Conservation (phyloP, 2,329 filamentous ascomycete genomes). For the Epichloe glyceriae region DNA sequence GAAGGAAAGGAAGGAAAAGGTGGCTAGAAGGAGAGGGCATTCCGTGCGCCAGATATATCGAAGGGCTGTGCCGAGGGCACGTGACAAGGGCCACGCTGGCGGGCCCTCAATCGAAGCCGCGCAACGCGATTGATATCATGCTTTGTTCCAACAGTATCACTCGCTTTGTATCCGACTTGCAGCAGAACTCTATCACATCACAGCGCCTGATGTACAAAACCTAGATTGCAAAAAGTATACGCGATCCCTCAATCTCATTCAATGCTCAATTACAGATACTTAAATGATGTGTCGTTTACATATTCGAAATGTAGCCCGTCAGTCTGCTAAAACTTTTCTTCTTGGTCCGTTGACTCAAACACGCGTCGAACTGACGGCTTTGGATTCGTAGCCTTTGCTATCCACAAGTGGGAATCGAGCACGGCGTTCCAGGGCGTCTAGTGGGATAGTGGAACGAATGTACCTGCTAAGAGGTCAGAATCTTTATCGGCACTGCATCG, state of each 20-base stretch:
- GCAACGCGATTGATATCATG: too few relatives aligned
- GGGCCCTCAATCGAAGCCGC: too few relatives aligned
- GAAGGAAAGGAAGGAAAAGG: too few relatives aligned
- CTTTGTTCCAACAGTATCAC: neutral
- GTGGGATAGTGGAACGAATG: conserved; percentile 70
- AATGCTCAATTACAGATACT: neutral
- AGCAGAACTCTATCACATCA: neutral
- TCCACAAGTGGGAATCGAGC: conserved; percentile 60
- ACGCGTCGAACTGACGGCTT: conserved; percentile 24
- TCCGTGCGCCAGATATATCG: too few relatives aligned
- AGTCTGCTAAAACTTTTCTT: neutral
- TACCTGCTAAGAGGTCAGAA: conserved; percentile 40
- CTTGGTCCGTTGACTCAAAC: conserved; percentile 4
- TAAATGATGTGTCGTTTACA: neutral
- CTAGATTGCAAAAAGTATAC: neutral
- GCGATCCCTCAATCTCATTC: neutral
- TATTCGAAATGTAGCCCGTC: neutral
- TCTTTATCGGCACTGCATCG: neutral
- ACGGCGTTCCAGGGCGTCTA: conserved; percentile 67
- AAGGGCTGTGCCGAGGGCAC: too few relatives aligned
- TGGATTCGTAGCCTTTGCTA: conserved; percentile 34
- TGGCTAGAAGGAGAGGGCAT: too few relatives aligned
- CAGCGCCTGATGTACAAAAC: neutral
- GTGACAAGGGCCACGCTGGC: too few relatives aligned
- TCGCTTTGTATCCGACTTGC: neutral